Base-by-base conservation (phyloP, 805 yeast species). In the Allodekkera sacchari region DNA sequence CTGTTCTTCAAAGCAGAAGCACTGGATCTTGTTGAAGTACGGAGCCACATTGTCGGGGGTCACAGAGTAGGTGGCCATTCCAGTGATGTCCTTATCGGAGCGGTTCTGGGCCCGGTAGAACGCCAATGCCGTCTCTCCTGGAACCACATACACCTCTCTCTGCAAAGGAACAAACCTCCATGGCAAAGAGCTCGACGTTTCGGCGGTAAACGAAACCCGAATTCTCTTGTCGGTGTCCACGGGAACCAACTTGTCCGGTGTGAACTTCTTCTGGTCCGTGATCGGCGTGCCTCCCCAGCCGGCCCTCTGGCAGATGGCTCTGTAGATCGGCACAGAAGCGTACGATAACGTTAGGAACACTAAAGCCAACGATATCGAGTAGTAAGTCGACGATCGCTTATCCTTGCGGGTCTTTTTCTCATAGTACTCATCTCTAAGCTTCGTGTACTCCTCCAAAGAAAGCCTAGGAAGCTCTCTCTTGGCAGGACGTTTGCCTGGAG, bases 1-100 rank as follows among this genome's bases (percentile, higher is more conserved):
- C 57, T 92, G 98, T 55, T 92, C 98, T 62, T 92, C 98, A 51
- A 92, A 92, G 53, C 98, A 92, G 61, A 92, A 92, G 57, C 98
- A 92, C 57, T 92, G 98, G 49, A 92, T 92, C 59, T 92, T 92
- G 63, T 85, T 85, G 64, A 92, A 92, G 58, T 89, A 92, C 5
- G 85, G 95, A 1, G 97, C 95, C 6, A 92, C 95, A 47, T 84
- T 89, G 44, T 92, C 96, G 0, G 98, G 98, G 0, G 95, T 75
- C 30, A 92, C 96, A 5, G 95, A 81, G 55, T 92, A 92, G 0
- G 98, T 92, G 3, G 98, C 98, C 95, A 92, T 92, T 6, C 98
- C 98, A 32, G 92, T 84, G 27, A 92, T 83, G 53, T 92, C 97
- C 46, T 83, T 83, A 37, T 79, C 78, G 27, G 95, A 74, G 38